Base-by-base conservation (phyloP, 176 grass and related monocot genomes). In the Eleusine coracana region DNA sequence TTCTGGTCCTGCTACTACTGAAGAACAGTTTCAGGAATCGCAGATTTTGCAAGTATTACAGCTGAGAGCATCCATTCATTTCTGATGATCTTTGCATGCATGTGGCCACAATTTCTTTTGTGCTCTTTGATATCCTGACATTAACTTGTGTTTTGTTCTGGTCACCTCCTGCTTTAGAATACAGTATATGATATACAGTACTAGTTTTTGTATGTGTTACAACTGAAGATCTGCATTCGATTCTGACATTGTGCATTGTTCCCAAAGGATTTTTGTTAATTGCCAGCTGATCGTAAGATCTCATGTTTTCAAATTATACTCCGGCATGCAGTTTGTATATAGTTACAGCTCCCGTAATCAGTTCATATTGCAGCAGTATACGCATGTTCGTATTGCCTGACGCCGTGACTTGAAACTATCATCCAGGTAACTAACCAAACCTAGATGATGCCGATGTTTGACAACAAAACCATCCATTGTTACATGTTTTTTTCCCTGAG, bases 11-110 rank as follows among this genome's bases (percentile, higher is more conserved):
- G 51, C 23, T 7, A 76, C 16, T 48, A 52, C 71, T 36, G 71
- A 59, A 59, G 56, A 59, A 23, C 23, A 20, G 46, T 74, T 74
- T 27, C 29, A 37, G 48, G 48, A 8, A 74, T 31, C 18, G 5
- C 38, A 18, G 21, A 62, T 39, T 56, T 10, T 75, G 10, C 29
- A 38, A 75, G 2, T 58, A 21, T 38, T 14, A n/a, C 29, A 55
- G 1, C 5, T 76, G 20, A 41, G 23, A n/a, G 17, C 46, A 17
- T 37, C 29, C 71, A 20, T 16, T 51, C 27, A 20, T 36, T 55
- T 74, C 28, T 56, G 50, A 56, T 74, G 21, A 56, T 55, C 39
- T 55, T 56, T 38, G 64, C 49, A 74, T 38, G 64, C 49, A 74
- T 20, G 50, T 74, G 21, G 49, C 16, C 72, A 38, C 28, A 51